These are phyloP conservation scores for Volvariella surrecta DNA, from an alignment of 1,284 basidiomycete genomes.

Conservation along the genomic window DNA sequence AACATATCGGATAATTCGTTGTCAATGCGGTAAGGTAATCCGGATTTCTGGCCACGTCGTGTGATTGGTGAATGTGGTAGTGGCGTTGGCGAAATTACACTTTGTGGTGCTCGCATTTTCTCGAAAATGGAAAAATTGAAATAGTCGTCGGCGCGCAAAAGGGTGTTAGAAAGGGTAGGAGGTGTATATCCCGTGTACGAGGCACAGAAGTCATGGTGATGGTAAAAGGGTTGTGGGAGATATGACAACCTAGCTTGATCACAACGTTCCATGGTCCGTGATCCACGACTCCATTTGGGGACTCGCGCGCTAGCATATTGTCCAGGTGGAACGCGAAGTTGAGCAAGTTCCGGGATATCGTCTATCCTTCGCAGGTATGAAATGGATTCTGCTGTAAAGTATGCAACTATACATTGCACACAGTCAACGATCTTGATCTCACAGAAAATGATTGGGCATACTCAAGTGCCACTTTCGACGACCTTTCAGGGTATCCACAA, in stretches of 20 bases:
- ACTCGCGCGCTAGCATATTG: slow-evolving; percentile 57
- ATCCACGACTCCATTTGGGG: slow-evolving; percentile 27
- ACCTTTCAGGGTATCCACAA: slow-evolving; percentile 50
- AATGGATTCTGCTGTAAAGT: slow-evolving; percentile 56
- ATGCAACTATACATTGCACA: slow-evolving; percentile 42
- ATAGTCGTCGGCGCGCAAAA: no score
- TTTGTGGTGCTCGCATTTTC: no score
- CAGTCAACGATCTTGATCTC: slow-evolving; percentile 6
- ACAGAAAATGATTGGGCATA: slow-evolving; percentile 24
- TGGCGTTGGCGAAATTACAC: no score
- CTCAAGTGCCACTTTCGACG: slow-evolving; percentile 75
- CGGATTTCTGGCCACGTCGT: no score
- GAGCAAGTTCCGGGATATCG: slow-evolving; percentile 43
- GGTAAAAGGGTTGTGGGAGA: not conserved
- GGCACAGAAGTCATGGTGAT: not conserved
- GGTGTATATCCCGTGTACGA: no score
- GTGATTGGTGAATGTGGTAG: no score
- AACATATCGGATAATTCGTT: slow-evolving; percentile 17
- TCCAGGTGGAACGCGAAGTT: slow-evolving; percentile 46
- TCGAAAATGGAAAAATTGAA: no score
- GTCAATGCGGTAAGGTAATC: no score
- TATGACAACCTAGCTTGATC: slow-evolving; percentile 8
- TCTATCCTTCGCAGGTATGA: slow-evolving; percentile 49
- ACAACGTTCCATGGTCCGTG: slow-evolving; percentile 9
- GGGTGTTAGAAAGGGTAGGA: not conserved